A percentile compares a stretch with the other conserved stretches of the same genome.
Conservation (phyloP, 164 flowering plant species). For the Buxus sempervirens region DNA sequence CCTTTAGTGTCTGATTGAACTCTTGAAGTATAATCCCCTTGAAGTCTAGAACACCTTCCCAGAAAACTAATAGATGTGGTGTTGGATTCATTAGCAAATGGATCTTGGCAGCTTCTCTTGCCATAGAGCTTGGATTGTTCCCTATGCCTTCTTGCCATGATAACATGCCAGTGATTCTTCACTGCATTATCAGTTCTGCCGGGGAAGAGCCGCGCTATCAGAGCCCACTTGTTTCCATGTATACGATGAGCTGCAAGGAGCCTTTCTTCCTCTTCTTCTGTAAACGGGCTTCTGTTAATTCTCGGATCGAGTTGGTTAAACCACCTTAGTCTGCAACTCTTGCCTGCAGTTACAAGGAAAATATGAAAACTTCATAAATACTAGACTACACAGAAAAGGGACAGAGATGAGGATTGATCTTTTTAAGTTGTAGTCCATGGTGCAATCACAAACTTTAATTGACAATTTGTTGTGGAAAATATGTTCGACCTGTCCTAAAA, state of each 20-base stretch:
- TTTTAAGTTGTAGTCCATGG: too few species aligned
- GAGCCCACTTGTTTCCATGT: conserved; percentile 37
- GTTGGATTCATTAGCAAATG: neutral
- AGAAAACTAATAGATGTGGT: neutral
- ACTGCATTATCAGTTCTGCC: conserved; percentile 40
- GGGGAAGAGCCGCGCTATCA: conserved; percentile 28
- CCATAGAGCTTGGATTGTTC: conserved; percentile 1
- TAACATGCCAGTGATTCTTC: conserved; percentile 39
- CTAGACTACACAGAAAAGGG: neutral
- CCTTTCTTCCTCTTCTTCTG: conserved; percentile 32
- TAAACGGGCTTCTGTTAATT: conserved; percentile 30
- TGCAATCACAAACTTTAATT: too few species aligned
- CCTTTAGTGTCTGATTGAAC: neutral
- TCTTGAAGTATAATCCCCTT: neutral
- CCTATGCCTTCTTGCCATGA: conserved; percentile 28
- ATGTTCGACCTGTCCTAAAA: neutral
- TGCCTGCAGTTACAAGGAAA: conserved; percentile 18
- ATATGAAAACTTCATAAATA: neutral
- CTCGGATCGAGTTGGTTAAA: conserved; percentile 39
- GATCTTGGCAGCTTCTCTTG: neutral
- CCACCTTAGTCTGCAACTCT: conserved; percentile 44
- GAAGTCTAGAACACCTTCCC: neutral
- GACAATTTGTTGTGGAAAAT: neutral
- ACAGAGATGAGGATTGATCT: too few species aligned
- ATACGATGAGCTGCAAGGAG: conserved; percentile 25